Evolutionary conservation across 2,329 filamentous ascomycete species (phyloP).

Genomic region (Pseudocercospora eumusae): DNA sequence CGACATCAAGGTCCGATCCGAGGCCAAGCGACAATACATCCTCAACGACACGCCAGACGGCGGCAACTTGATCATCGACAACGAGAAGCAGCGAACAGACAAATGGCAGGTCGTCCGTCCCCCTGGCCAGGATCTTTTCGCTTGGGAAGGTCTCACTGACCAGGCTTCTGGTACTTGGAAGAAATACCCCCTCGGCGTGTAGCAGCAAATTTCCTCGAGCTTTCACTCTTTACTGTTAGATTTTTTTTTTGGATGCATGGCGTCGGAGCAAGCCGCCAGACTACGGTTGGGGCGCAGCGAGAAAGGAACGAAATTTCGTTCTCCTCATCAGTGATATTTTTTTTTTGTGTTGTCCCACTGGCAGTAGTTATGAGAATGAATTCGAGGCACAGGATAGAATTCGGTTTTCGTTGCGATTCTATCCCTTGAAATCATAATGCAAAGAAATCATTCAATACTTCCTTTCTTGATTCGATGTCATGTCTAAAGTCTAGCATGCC

Average conservation of each 20-base stretch:
- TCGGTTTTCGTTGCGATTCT: too few relatives aligned
- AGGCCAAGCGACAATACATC: conserved; percentile 38
- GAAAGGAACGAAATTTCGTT: neutral
- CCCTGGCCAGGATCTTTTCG: conserved; percentile 27
- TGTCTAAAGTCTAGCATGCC: too few relatives aligned
- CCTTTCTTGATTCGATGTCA: too few relatives aligned
- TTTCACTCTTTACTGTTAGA: neutral
- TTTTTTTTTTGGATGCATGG: neutral
- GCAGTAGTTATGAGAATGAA: too few relatives aligned
- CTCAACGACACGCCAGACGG: conserved; percentile 31
- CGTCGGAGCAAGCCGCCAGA: neutral
- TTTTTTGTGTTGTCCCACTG: too few relatives aligned
- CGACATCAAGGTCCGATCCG: conserved; percentile 35
- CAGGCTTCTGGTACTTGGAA: conserved; percentile 23
- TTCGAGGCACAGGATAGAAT: too few relatives aligned
- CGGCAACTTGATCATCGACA: conserved; percentile 32
- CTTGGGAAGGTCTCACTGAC: conserved; percentile 32
- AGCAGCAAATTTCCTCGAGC: neutral
- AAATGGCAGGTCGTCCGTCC: conserved; percentile 30
- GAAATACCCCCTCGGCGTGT: conserved; percentile 20
- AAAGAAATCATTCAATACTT: too few relatives aligned
- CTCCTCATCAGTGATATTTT: too few relatives aligned
- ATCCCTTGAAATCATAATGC: too few relatives aligned
- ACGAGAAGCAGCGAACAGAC: conserved; percentile 25
- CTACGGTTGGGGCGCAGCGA: neutral